These are phyloP conservation scores for Immersiporthe knoxdaviesiana DNA, from an alignment of 2,329 filamentous ascomycete genomes.

Conservation along the genomic window DNA sequence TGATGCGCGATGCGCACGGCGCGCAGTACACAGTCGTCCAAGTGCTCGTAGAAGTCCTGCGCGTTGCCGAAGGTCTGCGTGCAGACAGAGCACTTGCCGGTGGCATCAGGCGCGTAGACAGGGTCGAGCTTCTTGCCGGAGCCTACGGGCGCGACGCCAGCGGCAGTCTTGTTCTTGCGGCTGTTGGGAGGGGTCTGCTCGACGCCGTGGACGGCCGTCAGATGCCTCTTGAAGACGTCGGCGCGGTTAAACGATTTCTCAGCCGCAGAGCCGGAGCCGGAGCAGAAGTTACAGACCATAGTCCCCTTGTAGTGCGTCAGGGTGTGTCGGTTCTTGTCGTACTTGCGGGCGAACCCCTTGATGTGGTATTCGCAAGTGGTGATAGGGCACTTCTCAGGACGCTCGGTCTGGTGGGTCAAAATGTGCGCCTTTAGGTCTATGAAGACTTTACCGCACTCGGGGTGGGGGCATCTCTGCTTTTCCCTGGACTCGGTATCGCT, in stretches of 20 bases:
- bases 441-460: too few relatives aligned
- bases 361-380: constrained; percentile 87
- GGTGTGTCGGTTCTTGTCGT: constrained; percentile 94
- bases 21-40: constrained; percentile 75
- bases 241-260: constrained; percentile 97
- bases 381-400: constrained; percentile 72
- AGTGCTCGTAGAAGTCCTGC: constrained; percentile 97
- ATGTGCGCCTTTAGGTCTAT: background rate
- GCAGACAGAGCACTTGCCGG: constrained; percentile 95
- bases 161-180: constrained; percentile 65
- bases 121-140: constrained; percentile 64
- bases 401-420: background rate
- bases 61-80: constrained; percentile 87
- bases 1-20: too few relatives aligned
- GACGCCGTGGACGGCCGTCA: constrained; percentile 88
- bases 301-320: constrained; percentile 95
- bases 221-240: constrained; percentile 92
- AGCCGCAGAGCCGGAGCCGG: constrained; percentile 81
- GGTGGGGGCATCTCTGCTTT: background rate
- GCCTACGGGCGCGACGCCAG: constrained; percentile 40
- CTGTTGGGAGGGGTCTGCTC: constrained; percentile 92
- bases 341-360: constrained; percentile 93
- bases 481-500: background rate
- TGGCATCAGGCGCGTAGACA: constrained; percentile 74
- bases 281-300: constrained; percentile 95